These are phyloP conservation scores for Colletotrichum zoysiae DNA, from an alignment of 2,329 filamentous ascomycete species.

Conservation along the genomic window DNA sequence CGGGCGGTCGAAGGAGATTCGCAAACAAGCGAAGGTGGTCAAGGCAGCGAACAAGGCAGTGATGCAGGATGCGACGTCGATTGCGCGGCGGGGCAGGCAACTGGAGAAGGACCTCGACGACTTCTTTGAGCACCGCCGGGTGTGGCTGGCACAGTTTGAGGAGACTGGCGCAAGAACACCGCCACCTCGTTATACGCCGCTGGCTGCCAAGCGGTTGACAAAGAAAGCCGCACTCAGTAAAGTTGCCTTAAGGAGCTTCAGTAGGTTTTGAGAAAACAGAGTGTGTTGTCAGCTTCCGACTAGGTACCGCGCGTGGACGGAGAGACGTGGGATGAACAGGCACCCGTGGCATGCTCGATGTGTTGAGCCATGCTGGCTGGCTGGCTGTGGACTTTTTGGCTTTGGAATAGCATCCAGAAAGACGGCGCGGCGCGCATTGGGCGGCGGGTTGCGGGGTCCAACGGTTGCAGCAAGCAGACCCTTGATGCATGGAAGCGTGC, in stretches of 20 bases:
- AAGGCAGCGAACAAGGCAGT: constrained; percentile 7
- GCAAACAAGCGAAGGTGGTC: not conserved
- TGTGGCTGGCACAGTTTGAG: no score
- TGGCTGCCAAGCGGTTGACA: no score
- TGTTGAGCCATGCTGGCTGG: no score
- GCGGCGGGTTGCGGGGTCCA: not conserved
- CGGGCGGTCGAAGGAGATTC: not conserved
- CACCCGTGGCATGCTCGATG: no score
- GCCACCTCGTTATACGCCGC: no score
- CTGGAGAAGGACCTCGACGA: not conserved
- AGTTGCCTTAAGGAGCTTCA: no score
- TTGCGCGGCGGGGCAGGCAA: not conserved
- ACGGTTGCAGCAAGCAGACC: constrained; percentile 11
- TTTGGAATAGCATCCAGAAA: not conserved
- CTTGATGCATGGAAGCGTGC: constrained; percentile 4
- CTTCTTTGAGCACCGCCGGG: not conserved
- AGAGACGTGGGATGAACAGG: no score
- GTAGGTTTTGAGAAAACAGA: no score
- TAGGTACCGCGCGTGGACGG: no score
- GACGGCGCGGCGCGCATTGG: not conserved
- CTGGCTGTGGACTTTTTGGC: no score
- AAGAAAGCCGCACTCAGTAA: no score
- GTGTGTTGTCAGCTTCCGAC: no score
- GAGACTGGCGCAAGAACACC: not conserved
- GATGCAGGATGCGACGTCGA: not conserved